Evolutionary conservation across 129 eudicot species (phyloP).

Genomic region (Scalesia atractyloides): DNA sequence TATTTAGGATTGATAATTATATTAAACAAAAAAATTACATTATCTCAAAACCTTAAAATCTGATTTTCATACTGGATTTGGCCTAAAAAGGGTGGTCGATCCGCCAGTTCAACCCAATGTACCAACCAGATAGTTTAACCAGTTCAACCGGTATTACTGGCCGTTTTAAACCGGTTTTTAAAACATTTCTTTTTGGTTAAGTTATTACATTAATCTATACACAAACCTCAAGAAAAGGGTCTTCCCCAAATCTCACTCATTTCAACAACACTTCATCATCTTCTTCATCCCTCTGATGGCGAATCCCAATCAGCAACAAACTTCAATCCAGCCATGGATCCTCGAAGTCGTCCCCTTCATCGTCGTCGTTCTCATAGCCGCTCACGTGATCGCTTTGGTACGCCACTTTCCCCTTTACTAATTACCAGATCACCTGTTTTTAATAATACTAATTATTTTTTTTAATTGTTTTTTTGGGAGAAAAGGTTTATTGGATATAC

Average conservation of each 20-base stretch:
- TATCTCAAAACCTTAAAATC: too few relatives aligned
- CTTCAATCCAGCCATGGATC: constrained; percentile 42
- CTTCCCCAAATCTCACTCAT: constrained; percentile 10
- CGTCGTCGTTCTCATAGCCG: constrained; percentile 42
- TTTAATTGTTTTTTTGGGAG: not conserved
- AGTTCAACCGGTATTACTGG: too few relatives aligned
- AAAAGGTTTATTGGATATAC: constrained; percentile 42
- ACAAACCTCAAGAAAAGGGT: not conserved
- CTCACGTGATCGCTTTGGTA: constrained; percentile 47
- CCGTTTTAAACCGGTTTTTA: too few relatives aligned
- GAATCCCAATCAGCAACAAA: constrained; percentile 30
- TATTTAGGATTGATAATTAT: too few relatives aligned
- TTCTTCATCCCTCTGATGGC: constrained; percentile 24
- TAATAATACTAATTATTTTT: not conserved
- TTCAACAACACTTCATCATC: constrained; percentile 15
- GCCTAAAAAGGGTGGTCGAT: too few relatives aligned
- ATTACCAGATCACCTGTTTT: not conserved
- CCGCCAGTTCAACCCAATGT: too few relatives aligned
- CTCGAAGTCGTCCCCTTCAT: constrained; percentile 37
- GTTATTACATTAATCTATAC: not conserved
- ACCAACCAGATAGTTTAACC: too few relatives aligned
- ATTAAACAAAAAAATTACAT: too few relatives aligned
- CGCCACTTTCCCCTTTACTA: not conserved
- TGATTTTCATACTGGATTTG: too few relatives aligned
- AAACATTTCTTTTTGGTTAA: too few relatives aligned